A percentile compares a stretch with the other conserved stretches of the same genome.
Conservation (phyloP, 1,284 basidiomycete genomes). For the Ustilago crameri region DNA sequence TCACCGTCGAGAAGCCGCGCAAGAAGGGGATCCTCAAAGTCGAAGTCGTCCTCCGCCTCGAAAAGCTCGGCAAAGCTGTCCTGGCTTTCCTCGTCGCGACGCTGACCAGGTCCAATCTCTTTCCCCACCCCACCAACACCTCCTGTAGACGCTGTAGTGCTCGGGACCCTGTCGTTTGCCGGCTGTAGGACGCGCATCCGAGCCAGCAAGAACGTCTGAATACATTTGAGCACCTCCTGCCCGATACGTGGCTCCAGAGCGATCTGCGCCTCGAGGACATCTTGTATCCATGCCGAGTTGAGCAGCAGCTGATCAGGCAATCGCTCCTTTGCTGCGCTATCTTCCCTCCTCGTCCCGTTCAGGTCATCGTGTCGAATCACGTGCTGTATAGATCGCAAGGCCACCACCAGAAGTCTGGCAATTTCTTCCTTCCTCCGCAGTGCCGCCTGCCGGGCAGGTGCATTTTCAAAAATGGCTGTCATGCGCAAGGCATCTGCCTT, state of each 20-base stretch:
- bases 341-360: constrained; percentile 47
- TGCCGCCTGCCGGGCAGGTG: constrained; percentile 31
- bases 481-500: constrained; percentile 17
- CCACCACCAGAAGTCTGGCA: constrained; percentile 49
- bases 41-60: constrained; percentile 72
- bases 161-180: constrained; percentile 68
- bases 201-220: constrained; percentile 77
- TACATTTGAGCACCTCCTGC: constrained; percentile 74
- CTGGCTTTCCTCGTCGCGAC: constrained; percentile 70
- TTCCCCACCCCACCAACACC: not conserved
- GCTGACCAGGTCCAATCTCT: constrained; percentile 1
- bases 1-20: constrained; percentile 72
- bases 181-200: constrained; percentile 70
- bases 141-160: no score
- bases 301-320: constrained; percentile 79
- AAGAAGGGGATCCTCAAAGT: constrained; percentile 75
- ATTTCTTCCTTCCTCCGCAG: constrained; percentile 34
- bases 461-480: constrained; percentile 41
- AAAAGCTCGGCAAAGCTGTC: constrained; percentile 79
- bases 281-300: constrained; percentile 73
- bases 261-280: constrained; percentile 73
- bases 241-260: constrained; percentile 72
- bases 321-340: not conserved
- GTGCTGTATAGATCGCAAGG: constrained; percentile 74
- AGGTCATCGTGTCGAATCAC: constrained; percentile 74